These are phyloP conservation scores for Chaetothyriales sp. DNA, from an alignment of 2,329 filamentous ascomycete species.

Conservation along the genomic window DNA sequence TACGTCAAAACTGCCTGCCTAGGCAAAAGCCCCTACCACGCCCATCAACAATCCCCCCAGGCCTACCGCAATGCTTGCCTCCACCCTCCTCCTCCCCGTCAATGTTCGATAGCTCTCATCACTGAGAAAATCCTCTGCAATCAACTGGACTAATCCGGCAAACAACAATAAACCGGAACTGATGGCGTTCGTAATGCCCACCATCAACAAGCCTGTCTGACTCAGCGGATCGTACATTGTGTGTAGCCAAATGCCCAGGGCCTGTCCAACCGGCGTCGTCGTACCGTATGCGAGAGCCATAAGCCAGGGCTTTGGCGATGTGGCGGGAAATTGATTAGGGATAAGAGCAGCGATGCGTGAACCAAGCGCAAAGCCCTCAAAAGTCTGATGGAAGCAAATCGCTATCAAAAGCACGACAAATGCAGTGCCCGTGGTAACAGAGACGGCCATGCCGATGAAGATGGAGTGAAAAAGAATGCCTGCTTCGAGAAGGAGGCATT, in stretches of 20 bases:
- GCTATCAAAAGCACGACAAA: slow-evolving; percentile 69
- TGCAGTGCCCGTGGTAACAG: slow-evolving; percentile 61
- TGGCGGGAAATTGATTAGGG: slow-evolving; percentile 46
- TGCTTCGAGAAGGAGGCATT: slow-evolving; percentile 66
- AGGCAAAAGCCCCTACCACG: slow-evolving; percentile 52
- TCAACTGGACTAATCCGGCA: slow-evolving; percentile 66
- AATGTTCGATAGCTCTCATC: slow-evolving; percentile 48
- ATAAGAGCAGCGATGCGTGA: slow-evolving; percentile 70
- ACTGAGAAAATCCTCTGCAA: slow-evolving; percentile 68
- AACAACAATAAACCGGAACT: slow-evolving; percentile 67
- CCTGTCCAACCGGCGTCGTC: slow-evolving; percentile 70
- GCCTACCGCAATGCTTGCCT: slow-evolving; percentile 48
- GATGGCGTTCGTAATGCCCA: slow-evolving; percentile 77
- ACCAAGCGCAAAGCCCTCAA: slow-evolving; percentile 74
- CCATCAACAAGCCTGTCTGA: slow-evolving; percentile 60
- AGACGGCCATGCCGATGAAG: slow-evolving; percentile 77
- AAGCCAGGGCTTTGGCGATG: slow-evolving; percentile 59
- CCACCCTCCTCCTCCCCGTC: slow-evolving; percentile 41
- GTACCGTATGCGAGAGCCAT: slow-evolving; percentile 50
- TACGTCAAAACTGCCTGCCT: slow-evolving; percentile 2
- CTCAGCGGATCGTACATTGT: slow-evolving; percentile 66
- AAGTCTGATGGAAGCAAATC: slow-evolving; percentile 74
- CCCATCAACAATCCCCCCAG: slow-evolving; percentile 49
- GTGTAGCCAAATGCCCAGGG: slow-evolving; percentile 63
- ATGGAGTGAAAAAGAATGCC: slow-evolving; percentile 74